A percentile compares a stretch with the other conserved stretches of the same genome.
phyloP scores from a whole-genome alignment of 106 monocot species.

The Dendrobium chrysotoxum region DNA sequence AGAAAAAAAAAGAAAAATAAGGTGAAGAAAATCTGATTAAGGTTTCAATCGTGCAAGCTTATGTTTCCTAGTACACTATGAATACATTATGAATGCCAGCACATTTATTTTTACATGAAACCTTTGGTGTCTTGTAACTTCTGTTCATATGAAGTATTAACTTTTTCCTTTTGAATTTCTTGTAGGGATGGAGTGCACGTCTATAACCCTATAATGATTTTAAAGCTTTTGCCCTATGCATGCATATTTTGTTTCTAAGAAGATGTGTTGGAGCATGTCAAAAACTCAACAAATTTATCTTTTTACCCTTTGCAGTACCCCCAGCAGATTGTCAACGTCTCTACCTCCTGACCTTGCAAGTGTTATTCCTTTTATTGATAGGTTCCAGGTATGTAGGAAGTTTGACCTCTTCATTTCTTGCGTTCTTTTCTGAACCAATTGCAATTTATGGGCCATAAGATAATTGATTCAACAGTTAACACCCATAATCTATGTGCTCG shows the following conservation, averaged over 20 bases:
- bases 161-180: background rate
- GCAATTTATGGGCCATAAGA: background rate
- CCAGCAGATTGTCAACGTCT: constrained; percentile 67
- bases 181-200: background rate
- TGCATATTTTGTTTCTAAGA: background rate
- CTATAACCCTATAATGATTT: too few relatives aligned
- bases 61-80: background rate
- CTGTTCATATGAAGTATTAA: background rate
- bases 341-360: constrained; percentile 80
- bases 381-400: constrained; percentile 69
- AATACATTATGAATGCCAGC: background rate
- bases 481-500: background rate
- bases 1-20: background rate
- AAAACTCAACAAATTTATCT: background rate
- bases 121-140: background rate
- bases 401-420: constrained; percentile 6
- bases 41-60: background rate
- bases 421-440: background rate
- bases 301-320: constrained; percentile 54
- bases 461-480: background rate
- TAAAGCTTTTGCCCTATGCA: background rate
- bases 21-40: background rate
- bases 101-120: constrained; percentile 3
- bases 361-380: constrained; percentile 81
- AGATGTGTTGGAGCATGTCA: background rate